Evolutionary conservation across 306 rosid species (phyloP).

Genomic region (Quercus wislizeni): DNA sequence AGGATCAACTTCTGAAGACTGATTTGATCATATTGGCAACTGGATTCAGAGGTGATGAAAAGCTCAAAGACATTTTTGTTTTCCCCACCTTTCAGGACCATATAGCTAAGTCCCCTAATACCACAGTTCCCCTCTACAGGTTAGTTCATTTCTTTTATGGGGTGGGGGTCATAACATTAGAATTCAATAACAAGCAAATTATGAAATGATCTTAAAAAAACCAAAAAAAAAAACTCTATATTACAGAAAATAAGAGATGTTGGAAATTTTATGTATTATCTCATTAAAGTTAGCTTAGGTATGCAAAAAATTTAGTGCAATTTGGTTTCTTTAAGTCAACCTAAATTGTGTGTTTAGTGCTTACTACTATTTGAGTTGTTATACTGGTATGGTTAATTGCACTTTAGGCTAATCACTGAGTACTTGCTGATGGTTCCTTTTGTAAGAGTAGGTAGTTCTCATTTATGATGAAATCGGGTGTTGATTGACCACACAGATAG

Average conservation of each 20-base stretch:
- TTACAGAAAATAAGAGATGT: no score
- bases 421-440: not conserved
- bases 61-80: constrained; percentile 50
- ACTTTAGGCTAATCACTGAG: not conserved
- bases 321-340: no score
- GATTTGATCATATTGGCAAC: constrained; percentile 64
- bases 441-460: no score
- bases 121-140: constrained; percentile 58
- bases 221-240: not conserved
- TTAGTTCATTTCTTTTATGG: not conserved
- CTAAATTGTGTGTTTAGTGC: no score
- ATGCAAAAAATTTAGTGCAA: no score
- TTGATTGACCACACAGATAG: no score
- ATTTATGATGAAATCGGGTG: not conserved
- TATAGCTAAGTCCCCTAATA: constrained; percentile 28
- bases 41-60: constrained; percentile 13
- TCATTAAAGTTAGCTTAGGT: no score
- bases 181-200: not conserved
- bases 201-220: no score
- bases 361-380: no score
- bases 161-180: not conserved
- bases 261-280: no score
- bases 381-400: no score
- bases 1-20: constrained; percentile 23
- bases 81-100: constrained; percentile 48